Conservation (phyloP, 2,329 filamentous ascomycete genomes). For the Truncatella angustata region DNA sequence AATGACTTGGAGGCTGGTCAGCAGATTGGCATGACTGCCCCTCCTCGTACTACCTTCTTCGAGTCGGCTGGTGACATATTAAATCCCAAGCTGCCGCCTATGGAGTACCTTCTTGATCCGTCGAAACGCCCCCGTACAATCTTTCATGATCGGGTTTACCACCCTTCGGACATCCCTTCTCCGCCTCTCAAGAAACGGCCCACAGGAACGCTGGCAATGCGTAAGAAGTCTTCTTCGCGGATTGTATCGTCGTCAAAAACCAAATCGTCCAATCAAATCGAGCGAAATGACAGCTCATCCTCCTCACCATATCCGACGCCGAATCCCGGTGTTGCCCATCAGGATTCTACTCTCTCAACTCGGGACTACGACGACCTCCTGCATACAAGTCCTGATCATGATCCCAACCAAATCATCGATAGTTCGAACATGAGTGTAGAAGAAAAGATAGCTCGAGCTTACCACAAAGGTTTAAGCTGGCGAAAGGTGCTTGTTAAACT, state of each 20-base stretch:
- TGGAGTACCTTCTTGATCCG: conserved; percentile 82
- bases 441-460: conserved; percentile 95
- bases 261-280: conserved; percentile 5
- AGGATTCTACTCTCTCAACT: conserved; percentile 42
- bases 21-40: conserved; percentile 56
- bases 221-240: conserved; percentile 27
- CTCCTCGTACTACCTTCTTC: conserved; percentile 89
- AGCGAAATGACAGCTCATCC: conserved; percentile 25
- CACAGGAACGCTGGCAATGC: conserved; percentile 32
- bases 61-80: conserved; percentile 92
- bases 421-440: conserved; percentile 81
- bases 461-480: conserved; percentile 90
- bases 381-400: conserved; percentile 45
- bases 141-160: conserved; percentile 95
- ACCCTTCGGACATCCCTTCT: conserved; percentile 86
- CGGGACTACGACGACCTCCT: conserved; percentile 53
- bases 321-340: conserved; percentile 31
- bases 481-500: conserved; percentile 94
- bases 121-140: conserved; percentile 81
- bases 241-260: conserved; percentile 21
- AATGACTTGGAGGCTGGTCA: conserved; percentile 44
- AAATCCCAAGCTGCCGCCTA: conserved; percentile 80
- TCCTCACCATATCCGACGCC: conserved; percentile 29
- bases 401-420: conserved; percentile 49
- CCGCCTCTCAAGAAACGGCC: conserved; percentile 63